phyloP scores from a whole-genome alignment of 345 rosid genomes.

The Lepidium africanum region DNA sequence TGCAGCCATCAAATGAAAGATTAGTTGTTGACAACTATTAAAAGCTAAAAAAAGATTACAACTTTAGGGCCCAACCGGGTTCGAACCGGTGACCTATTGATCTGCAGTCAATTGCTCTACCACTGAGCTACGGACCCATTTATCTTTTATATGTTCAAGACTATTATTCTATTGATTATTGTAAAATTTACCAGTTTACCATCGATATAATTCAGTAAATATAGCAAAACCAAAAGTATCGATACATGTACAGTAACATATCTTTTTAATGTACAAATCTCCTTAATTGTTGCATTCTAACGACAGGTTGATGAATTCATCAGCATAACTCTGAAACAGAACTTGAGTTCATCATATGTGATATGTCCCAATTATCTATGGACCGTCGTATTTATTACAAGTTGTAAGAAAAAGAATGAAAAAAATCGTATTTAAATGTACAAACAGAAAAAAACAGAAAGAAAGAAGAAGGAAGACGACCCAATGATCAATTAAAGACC shows the following conservation, averaged over 20 bases:
- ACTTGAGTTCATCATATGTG: no score
- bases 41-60: not conserved
- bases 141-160: not conserved
- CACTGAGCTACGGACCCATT: constrained; percentile 69
- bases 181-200: no score
- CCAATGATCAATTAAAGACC: not conserved
- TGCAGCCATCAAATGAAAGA: not conserved
- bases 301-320: no score
- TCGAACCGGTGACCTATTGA: constrained; percentile 64
- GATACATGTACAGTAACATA: no score
- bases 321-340: no score
- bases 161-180: no score
- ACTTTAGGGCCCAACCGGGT: constrained; percentile 34
- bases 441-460: no score
- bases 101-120: constrained; percentile 87
- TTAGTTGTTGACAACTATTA: not conserved
- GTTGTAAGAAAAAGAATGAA: not conserved
- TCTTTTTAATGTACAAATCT: no score
- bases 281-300: no score
- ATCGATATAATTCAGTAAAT: no score
- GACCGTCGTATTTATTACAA: not conserved
- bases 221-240: no score
- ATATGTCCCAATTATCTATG: not conserved
- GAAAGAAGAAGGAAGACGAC: not conserved
- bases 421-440: not conserved